Conservation (phyloP, 75 land plant genomes). For the Isoetes taiwanensis region DNA sequence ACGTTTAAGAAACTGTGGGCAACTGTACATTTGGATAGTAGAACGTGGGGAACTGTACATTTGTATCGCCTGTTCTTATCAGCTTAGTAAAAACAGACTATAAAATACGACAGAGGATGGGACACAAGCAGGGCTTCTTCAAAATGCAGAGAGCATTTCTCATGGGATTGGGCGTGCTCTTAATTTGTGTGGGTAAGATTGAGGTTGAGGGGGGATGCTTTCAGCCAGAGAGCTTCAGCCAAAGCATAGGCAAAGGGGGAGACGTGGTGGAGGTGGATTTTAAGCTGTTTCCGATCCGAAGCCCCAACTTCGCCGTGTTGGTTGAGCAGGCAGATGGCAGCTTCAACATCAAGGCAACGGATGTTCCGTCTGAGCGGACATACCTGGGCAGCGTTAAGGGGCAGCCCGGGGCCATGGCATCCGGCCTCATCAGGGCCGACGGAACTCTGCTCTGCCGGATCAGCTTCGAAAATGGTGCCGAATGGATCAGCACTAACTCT, state of each 20-base stretch:
- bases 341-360: not conserved
- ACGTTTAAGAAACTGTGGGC: too few relatives aligned
- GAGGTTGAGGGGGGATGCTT: too few relatives aligned
- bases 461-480: not conserved
- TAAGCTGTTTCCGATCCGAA: not conserved
- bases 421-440: not conserved
- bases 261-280: not conserved
- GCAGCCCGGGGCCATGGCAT: not conserved
- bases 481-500: not conserved
- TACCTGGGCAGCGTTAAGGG: not conserved
- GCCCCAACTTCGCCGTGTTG: not conserved
- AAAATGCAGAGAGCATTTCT: too few relatives aligned
- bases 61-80: too few relatives aligned
- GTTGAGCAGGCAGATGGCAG: not conserved
- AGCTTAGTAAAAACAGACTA: too few relatives aligned
- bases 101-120: too few relatives aligned
- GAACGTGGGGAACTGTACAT: too few relatives aligned
- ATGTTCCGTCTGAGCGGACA: not conserved
- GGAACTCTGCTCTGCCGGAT: not conserved
- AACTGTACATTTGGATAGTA: too few relatives aligned
- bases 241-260: not conserved
- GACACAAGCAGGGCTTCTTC: too few relatives aligned
- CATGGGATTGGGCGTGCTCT: too few relatives aligned
- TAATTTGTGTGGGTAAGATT: too few relatives aligned
- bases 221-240: too few relatives aligned